Conservation (phyloP, 139 green algal genomes). For the Limnomonas spitsbergensis region DNA sequence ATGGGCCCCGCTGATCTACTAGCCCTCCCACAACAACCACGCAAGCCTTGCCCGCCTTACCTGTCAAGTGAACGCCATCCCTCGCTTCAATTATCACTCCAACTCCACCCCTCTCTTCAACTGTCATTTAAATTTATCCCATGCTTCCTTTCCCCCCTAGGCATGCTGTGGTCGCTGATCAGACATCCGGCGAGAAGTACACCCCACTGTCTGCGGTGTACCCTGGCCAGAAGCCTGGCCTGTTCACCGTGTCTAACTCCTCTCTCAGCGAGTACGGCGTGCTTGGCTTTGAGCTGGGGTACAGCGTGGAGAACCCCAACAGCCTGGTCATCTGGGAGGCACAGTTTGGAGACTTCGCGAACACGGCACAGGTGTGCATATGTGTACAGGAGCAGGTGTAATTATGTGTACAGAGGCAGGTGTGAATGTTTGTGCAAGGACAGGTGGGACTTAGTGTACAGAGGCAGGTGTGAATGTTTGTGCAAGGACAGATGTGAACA, state of each 20-base stretch:
- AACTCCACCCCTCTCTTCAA: too few relatives aligned
- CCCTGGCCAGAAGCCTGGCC: conserved; percentile 60
- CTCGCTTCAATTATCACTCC: too few relatives aligned
- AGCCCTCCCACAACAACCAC: too few relatives aligned
- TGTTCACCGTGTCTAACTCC: conserved; percentile 63
- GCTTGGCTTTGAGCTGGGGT: conserved; percentile 97
- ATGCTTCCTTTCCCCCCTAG: too few relatives aligned
- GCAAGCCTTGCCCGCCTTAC: too few relatives aligned
- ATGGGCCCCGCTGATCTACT: too few relatives aligned
- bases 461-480: conserved; percentile 4
- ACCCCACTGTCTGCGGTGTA: conserved; percentile 81
- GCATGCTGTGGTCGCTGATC: conserved; percentile 25
- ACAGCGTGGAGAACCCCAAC: conserved; percentile 96
- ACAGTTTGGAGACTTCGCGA: conserved; percentile 98
- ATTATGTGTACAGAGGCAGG: too few relatives aligned
- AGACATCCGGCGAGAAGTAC: conserved; percentile 55
- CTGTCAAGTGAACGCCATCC: too few relatives aligned
- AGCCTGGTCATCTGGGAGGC: conserved; percentile 93
- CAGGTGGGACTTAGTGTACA: neutral
- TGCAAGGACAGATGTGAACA: neutral
- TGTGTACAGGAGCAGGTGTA: neutral
- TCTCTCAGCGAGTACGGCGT: conserved; percentile 92
- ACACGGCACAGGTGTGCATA: conserved; percentile 75
- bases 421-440: too few relatives aligned
- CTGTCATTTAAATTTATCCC: too few relatives aligned